A percentile compares a stretch with the other conserved stretches of the same genome.
phyloP scores from a whole-genome alignment of 306 rosid species.

The Trifolium pratense region DNA sequence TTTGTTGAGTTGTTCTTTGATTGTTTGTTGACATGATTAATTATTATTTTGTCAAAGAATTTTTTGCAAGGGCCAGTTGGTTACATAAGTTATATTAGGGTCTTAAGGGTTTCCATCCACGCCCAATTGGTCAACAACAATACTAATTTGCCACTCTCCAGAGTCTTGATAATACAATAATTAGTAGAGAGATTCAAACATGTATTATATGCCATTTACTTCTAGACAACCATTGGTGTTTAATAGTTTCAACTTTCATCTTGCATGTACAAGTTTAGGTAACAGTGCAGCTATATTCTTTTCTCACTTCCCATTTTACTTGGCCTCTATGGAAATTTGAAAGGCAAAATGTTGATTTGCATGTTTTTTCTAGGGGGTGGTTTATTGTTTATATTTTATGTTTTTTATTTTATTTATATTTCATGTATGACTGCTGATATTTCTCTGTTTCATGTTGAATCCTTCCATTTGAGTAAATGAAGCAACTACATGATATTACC shows the following conservation, averaged over 20 bases:
- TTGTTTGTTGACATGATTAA: constrained; percentile 15
- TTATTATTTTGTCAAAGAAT: constrained; percentile 1
- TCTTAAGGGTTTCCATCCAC: constrained; percentile 10
- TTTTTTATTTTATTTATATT: constrained; percentile 13
- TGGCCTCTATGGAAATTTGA: constrained; percentile 11
- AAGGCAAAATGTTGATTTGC: constrained; percentile 1
- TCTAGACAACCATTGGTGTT: not conserved
- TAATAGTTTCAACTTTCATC: not conserved
- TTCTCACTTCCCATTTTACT: not conserved
- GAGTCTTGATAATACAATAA: not conserved
- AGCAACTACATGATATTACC: not conserved
- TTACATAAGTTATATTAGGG: not conserved
- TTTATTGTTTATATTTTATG: not conserved
- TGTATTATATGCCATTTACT: not conserved
- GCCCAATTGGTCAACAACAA: constrained; percentile 10
- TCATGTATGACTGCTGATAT: not conserved
- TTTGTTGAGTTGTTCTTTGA: not conserved
- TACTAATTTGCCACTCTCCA: constrained; percentile 1
- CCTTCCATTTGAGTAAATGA: constrained; percentile 8
- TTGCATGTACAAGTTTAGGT: constrained; percentile 4
- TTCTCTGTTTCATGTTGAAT: constrained; percentile 20
- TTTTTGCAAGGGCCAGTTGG: not conserved
- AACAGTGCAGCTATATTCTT: not conserved
- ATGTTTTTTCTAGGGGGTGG: constrained; percentile 11
- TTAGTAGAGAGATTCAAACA: constrained; percentile 12